Percentiles rank a stretch among this genome's conserved stretches.
Evolutionary conservation across 2,329 filamentous ascomycete genomes (phyloP).

Genomic region (Sporothrix mexicana): DNA sequence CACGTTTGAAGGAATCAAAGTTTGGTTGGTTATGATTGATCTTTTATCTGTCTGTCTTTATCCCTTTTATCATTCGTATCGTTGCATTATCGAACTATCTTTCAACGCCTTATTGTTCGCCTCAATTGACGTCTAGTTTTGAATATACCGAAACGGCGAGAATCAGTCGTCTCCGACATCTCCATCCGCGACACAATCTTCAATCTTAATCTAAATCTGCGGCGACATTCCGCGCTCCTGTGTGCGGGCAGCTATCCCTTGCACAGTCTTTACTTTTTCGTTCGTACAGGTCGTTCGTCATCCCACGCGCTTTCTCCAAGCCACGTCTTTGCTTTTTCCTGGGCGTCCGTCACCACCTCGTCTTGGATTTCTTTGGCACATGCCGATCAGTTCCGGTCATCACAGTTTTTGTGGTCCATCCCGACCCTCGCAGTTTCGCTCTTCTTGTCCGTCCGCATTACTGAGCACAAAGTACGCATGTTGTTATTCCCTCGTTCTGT

Average conservation of each 20-base stretch:
- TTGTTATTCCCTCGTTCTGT: slow-evolving; percentile 14
- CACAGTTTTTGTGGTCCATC: not conserved
- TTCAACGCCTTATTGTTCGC: not conserved
- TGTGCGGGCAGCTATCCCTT: slow-evolving; percentile 3
- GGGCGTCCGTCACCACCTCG: not conserved
- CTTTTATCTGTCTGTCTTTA: not conserved
- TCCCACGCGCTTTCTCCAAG: slow-evolving; percentile 10
- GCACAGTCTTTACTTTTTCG: not conserved
- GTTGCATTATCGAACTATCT: not conserved
- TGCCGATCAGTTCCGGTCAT: slow-evolving; percentile 6
- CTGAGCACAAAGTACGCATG: too few relatives aligned
- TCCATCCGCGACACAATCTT: slow-evolving; percentile 6
- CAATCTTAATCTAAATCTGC: not conserved
- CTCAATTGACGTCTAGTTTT: not conserved
- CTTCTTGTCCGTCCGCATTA: not conserved
- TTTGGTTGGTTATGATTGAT: not conserved
- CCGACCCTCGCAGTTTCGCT: not conserved
- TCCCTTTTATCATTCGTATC: too few relatives aligned
- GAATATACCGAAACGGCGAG: not conserved
- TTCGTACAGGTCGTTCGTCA: slow-evolving; percentile 7
- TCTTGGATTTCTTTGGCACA: not conserved
- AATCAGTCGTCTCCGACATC: not conserved
- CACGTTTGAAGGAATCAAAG: not conserved
- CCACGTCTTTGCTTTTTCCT: not conserved
- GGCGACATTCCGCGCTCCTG: not conserved